These are phyloP conservation scores for Angophora floribunda DNA, from an alignment of 345 rosid genomes.

Conservation along the genomic window DNA sequence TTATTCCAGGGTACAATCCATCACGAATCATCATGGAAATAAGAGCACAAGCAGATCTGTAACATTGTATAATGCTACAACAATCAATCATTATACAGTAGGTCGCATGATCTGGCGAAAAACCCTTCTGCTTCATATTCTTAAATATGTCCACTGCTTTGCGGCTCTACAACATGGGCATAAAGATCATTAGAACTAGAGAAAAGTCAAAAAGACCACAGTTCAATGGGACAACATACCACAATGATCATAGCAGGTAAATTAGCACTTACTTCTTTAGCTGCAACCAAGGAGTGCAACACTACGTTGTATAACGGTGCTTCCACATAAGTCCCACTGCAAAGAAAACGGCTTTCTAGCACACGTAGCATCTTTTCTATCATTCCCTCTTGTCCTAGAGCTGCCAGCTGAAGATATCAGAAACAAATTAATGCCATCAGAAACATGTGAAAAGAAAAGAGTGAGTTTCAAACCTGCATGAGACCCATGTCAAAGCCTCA, in stretches of 20 bases:
- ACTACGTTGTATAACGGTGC: conserved; percentile 44
- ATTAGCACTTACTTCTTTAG: conserved; percentile 41
- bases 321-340: conserved; percentile 19
- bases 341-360: conserved; percentile 36
- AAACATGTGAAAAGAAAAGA: neutral
- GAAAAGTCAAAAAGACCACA: neutral
- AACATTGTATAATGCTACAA: conserved; percentile 35
- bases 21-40: conserved; percentile 75
- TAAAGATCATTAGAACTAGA: neutral
- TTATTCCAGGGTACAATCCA: conserved; percentile 39
- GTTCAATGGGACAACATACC: neutral
- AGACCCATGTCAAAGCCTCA: neutral
- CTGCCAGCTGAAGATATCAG: conserved; percentile 45
- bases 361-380: conserved; percentile 35
- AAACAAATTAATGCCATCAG: neutral
- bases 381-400: conserved; percentile 79
- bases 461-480: neutral
- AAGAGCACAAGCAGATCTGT: conserved; percentile 46
- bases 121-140: conserved; percentile 33
- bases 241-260: neutral
- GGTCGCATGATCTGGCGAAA: conserved; percentile 36
- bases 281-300: conserved; percentile 53
- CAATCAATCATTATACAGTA: conserved; percentile 68
- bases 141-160: conserved; percentile 49
- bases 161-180: conserved; percentile 32